Evolutionary conservation across 1,284 basidiomycete genomes (phyloP).

Genomic region (Chiua sp.): DNA sequence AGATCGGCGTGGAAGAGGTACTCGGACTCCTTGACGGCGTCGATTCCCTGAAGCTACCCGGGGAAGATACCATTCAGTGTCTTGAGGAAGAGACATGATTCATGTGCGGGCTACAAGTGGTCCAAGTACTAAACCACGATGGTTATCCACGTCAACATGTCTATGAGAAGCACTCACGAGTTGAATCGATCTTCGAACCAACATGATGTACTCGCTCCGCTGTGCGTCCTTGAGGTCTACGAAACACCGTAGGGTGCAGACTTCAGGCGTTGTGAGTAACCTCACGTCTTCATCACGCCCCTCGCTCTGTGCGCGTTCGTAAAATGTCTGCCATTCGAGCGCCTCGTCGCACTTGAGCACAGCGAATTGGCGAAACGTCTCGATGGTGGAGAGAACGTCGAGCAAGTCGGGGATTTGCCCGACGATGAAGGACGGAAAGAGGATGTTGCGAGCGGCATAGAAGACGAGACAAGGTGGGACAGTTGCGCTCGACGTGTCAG

Average conservation of each 20-base stretch:
- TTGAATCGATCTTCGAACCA: conserved; percentile 35
- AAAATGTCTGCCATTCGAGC: conserved; percentile 41
- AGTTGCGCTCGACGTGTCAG: neutral
- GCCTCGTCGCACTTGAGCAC: conserved; percentile 37
- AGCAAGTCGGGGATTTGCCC: conserved; percentile 45
- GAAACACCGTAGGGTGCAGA: conserved; percentile 15
- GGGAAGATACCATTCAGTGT: conserved; percentile 51
- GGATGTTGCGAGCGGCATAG: conserved; percentile 45
- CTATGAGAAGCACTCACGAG: conserved; percentile 16
- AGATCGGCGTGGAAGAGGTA: conserved; percentile 39
- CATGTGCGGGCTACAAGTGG: conserved; percentile 40
- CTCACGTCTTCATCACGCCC: conserved; percentile 12
- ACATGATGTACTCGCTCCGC: conserved; percentile 41
- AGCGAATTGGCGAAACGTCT: conserved; percentile 43
- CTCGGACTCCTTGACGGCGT: conserved; percentile 22
- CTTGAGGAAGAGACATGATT: conserved; percentile 39
- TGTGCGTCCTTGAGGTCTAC: conserved; percentile 21
- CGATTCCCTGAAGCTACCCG: conserved; percentile 30
- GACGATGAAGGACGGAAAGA: conserved; percentile 40
- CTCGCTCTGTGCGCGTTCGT: conserved; percentile 16
- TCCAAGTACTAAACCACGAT: conserved; percentile 39
- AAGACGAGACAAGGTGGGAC: conserved; percentile 38
- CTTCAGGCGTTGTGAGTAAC: conserved; percentile 23
- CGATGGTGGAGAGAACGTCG: conserved; percentile 46
- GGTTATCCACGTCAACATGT: neutral